Evolutionary conservation across 2,329 filamentous ascomycete species (phyloP), one percentile per base, ranked within the genome.

Genomic region (Penicillium glabrum): DNA sequence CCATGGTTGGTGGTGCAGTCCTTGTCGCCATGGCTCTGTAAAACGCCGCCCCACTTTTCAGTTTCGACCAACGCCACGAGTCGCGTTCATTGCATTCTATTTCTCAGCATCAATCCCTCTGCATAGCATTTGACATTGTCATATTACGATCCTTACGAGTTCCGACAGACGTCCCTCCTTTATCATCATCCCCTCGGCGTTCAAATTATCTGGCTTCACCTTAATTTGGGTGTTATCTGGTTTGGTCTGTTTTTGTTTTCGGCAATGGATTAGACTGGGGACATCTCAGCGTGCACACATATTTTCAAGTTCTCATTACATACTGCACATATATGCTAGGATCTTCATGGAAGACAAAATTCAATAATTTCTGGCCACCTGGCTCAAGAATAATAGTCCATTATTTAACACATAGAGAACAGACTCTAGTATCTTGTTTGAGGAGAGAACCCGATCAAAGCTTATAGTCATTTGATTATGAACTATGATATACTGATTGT

Each of bases 1-100:
- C 70, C n/a, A 69, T 78, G 61, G 53, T 79, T 33, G 75, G 76
- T 7, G 75, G 74, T 29, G 76, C 74, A n/a, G 67, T 76, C 31
- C 63, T 71, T 24, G 67, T 77, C 46, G 76, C 73, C 26, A 71
- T 77, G 63, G 71, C 68, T 24, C 62, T 77, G 33, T 77, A 69
- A 67, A 27, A 23, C 24, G 13, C 14, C 23, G 8, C 11, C 7
- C 13, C 3, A 23, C 9, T 14, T 37, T 29, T 46, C 13, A 9
- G 33, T 57, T 19, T 21, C 11, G 26, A 51, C 41, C 19, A n/a
- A 11, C 45, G 11, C 11, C 50, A 27, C 3, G 3, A 33, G 11
- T 29, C 23, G 33, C 31, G 35, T 37, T 39, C 7, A 41, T 45
- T n/a, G 24, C 27, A 27, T 43, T 35, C 45, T 53, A 35, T 56